Evolutionary conservation across 805 yeast genomes (phyloP).

Genomic region (Kodamaea jinghongensis): DNA sequence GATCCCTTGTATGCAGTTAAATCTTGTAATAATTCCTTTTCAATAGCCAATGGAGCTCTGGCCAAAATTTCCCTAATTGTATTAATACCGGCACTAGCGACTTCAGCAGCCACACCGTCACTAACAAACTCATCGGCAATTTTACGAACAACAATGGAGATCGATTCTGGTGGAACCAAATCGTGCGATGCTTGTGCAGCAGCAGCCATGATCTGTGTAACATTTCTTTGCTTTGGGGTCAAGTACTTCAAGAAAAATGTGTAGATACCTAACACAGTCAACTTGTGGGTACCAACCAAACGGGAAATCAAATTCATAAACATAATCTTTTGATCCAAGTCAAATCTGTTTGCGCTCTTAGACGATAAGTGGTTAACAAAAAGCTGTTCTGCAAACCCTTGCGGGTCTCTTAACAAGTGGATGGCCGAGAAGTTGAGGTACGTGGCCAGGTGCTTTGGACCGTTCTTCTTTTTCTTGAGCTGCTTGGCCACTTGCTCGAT

Average conservation of each 20-base stretch:
- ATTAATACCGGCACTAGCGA: slow-evolving; percentile 96
- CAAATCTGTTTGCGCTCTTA: slow-evolving; percentile 66
- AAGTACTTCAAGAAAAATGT: slow-evolving; percentile 84
- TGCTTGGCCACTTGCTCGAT: slow-evolving; percentile 70
- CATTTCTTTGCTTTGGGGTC: slow-evolving; percentile 92
- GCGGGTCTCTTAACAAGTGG: slow-evolving; percentile 93
- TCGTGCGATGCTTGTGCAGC: slow-evolving; percentile 96
- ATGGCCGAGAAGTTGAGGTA: slow-evolving; percentile 92
- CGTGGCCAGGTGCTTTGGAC: slow-evolving; percentile 54
- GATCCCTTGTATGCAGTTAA: slow-evolving; percentile 88
- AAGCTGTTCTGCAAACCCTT: slow-evolving; percentile 89
- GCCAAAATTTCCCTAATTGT: slow-evolving; percentile 90
- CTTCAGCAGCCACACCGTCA: slow-evolving; percentile 98
- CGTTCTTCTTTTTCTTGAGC: slow-evolving; percentile 54
- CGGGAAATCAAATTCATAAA: slow-evolving; percentile 86
- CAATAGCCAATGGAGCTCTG: slow-evolving; percentile 94
- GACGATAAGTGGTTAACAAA: slow-evolving; percentile 70
- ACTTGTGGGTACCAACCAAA: slow-evolving; percentile 90
- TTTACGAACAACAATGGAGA: slow-evolving; percentile 77
- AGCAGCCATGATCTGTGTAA: slow-evolving; percentile 95
- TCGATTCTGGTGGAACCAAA: slow-evolving; percentile 92
- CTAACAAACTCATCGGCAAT: slow-evolving; percentile 97
- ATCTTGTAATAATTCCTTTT: slow-evolving; percentile 82
- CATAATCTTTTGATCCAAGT: slow-evolving; percentile 83
- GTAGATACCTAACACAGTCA: slow-evolving; percentile 85